These are phyloP conservation scores for Akebia trifoliata DNA, from an alignment of 164 flowering plant species.

Conservation along the genomic window DNA sequence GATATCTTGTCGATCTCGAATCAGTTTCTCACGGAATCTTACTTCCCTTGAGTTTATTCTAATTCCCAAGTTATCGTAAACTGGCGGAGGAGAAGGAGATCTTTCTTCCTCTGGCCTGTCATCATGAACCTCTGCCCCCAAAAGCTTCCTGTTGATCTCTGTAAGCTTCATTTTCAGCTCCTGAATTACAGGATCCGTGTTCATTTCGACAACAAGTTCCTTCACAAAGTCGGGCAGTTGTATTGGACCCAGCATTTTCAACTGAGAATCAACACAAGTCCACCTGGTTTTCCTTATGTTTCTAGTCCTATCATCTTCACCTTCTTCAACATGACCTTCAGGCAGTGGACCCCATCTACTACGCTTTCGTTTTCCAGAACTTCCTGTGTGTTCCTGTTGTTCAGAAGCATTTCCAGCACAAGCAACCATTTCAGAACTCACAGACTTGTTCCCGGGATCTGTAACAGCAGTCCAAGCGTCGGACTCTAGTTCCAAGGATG, in stretches of 20 bases:
- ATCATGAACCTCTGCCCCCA: slow-evolving; percentile 15
- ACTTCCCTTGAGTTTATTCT: slow-evolving; percentile 22
- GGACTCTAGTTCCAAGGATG: slow-evolving; percentile 8
- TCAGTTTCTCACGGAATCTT: slow-evolving; percentile 21
- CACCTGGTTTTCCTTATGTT: slow-evolving; percentile 35
- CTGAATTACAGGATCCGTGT: slow-evolving; percentile 19
- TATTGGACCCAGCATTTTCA: slow-evolving; percentile 40
- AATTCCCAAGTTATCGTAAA: slow-evolving; percentile 18
- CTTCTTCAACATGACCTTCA: slow-evolving; percentile 15
- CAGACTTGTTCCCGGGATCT: background rate
- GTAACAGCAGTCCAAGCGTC: slow-evolving; percentile 1
- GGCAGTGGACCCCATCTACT: slow-evolving; percentile 22
- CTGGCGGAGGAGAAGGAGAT: slow-evolving; percentile 27
- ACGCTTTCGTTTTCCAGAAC: slow-evolving; percentile 36
- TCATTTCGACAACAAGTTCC: background rate
- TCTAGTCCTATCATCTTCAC: slow-evolving; percentile 18
- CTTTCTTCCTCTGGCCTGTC: slow-evolving; percentile 16
- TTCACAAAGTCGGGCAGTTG: slow-evolving; percentile 32
- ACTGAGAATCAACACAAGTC: slow-evolving; percentile 19
- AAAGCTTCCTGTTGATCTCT: slow-evolving; percentile 24
- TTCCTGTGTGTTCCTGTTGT: slow-evolving; percentile 20
- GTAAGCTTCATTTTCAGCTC: slow-evolving; percentile 20
- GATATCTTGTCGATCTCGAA: slow-evolving; percentile 24
- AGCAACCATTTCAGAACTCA: slow-evolving; percentile 5
- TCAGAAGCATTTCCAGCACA: slow-evolving; percentile 15